phyloP scores from a whole-genome alignment of 345 rosid species.

The Viola odorata region DNA sequence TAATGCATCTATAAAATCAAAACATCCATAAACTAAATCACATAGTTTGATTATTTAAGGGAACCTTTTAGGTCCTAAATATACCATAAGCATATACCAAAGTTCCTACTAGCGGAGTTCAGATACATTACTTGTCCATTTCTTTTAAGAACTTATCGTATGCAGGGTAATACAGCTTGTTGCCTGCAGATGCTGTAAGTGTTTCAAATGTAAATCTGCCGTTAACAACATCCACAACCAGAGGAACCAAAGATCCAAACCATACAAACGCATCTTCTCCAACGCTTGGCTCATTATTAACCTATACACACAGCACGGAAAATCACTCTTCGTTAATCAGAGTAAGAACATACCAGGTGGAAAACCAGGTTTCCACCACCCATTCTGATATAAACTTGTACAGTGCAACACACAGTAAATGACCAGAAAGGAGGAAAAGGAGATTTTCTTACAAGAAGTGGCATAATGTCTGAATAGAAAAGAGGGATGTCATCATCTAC shows the following conservation, averaged over 20 bases:
- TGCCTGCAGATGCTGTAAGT: conserved; percentile 62
- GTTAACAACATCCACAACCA: conserved; percentile 56
- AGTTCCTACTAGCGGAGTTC: not conserved
- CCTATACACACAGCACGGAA: conserved; percentile 37
- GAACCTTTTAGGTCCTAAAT: not conserved
- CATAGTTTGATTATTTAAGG: not conserved
- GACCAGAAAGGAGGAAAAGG: not conserved
- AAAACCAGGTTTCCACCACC: too few species aligned
- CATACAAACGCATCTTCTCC: conserved; percentile 85
- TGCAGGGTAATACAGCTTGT: conserved; percentile 73
- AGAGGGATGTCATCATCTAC: conserved; percentile 72
- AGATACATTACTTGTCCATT: conserved; percentile 51
- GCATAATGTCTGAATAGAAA: conserved; percentile 84
- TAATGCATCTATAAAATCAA: conserved; percentile 47
- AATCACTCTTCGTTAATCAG: too few species aligned
- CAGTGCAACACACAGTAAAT: too few species aligned
- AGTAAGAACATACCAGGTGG: too few species aligned
- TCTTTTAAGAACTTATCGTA: conserved; percentile 69
- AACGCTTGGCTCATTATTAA: conserved; percentile 57
- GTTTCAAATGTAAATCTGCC: conserved; percentile 85
- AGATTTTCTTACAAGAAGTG: conserved; percentile 66
- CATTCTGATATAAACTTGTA: too few species aligned
- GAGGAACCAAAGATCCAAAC: conserved; percentile 63
- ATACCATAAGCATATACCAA: not conserved
- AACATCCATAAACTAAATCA: not conserved